Evolutionary conservation across 257 asterid species (phyloP), one percentile per base, ranked within the genome.

Genomic region (Knoxia roxburghii): DNA sequence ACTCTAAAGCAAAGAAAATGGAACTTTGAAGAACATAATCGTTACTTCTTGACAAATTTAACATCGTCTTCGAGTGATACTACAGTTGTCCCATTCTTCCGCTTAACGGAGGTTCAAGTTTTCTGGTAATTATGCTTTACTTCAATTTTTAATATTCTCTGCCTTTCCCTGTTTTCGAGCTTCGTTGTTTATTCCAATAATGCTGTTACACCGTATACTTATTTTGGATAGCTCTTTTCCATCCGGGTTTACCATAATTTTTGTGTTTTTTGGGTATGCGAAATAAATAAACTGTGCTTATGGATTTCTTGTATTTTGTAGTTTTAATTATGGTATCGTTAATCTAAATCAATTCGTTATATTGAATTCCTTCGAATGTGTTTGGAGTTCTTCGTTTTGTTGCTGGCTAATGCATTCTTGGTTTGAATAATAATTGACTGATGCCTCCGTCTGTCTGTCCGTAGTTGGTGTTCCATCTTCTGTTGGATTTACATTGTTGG

Each of bases 71-170:
- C 52, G 57, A 56, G 20, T 14, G 17, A 21, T 10, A 7, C 67
- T 26, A 27, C 41, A 49, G 7, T 59, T 59, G 30, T 63, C 18
- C 71, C 58, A 61, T 77, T 45, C 71, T 72, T 68, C 72, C 26
- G 35, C 76, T 35, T 56, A 37, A 63, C 11, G 65, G 21, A 39
- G 61, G 45, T 17, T 51, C n/a, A 48, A 63, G 64, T 71, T 13
- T 63, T 14, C 46, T 11, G 74, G 90, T 75, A 70, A 77, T 24
- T 55, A 66, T 82, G 73, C 85, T 66, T 86, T 63, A 56, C 82
- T 78, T 78, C 53, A 69, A 52, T 71, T 58, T 59, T 59, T 20
- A 59, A 20, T 32, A 11, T 59, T 59, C 46, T 13, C 26, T 59
- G 17, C 7, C 12, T 59, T 59, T 29, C 46, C n/a, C 29, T n/a